Evolutionary conservation across 2,329 filamentous ascomycete species (phyloP).

Genomic region (Hypoxylon sp.): DNA sequence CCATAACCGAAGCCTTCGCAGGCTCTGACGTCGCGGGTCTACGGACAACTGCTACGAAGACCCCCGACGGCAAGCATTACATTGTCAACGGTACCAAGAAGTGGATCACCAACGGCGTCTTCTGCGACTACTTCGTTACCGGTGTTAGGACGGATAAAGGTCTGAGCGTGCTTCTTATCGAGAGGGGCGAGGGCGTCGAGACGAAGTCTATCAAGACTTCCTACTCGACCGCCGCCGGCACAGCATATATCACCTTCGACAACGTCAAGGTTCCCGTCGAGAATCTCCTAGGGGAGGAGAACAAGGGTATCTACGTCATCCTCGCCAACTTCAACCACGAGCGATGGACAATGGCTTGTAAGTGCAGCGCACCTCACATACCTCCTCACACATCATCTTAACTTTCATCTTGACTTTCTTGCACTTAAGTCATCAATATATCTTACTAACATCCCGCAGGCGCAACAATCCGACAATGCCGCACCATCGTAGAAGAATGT

Average conservation of each 20-base stretch:
- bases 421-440: conserved; percentile 20
- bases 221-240: conserved; percentile 85
- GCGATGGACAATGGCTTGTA: conserved; percentile 81
- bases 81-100: conserved; percentile 83
- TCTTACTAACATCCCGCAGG: conserved; percentile 52
- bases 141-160: conserved; percentile 85
- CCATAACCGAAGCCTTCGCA: conserved; percentile 90
- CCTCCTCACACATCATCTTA: conserved; percentile 2
- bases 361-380: conserved; percentile 46
- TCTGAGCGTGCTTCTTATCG: conserved; percentile 82
- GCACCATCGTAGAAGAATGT: conserved; percentile 84
- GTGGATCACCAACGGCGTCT: conserved; percentile 88
- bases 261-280: conserved; percentile 87
- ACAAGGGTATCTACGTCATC: conserved; percentile 89
- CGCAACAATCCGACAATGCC: conserved; percentile 74
- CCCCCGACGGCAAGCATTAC: conserved; percentile 80
- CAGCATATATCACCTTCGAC: conserved; percentile 85
- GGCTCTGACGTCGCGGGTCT: conserved; percentile 86
- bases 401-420: conserved; percentile 33
- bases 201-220: conserved; percentile 84
- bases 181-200: conserved; percentile 80
- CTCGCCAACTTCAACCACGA: conserved; percentile 92
- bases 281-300: conserved; percentile 84
- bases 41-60: conserved; percentile 83
- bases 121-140: conserved; percentile 86